Base-by-base conservation (phyloP, 192 early-diverging fungal species). In the Backusella sp. region DNA sequence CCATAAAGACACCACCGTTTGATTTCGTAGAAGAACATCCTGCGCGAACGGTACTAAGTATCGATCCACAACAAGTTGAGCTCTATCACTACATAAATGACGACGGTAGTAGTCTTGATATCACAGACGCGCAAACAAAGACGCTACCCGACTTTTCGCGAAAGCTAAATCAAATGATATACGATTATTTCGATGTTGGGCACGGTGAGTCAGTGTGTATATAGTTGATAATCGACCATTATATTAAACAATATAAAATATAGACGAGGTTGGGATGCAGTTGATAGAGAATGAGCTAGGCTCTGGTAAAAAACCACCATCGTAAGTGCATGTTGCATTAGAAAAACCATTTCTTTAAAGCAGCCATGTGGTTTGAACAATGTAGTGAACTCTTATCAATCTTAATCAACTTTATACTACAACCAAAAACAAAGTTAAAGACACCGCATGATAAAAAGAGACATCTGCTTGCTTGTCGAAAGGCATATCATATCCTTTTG, bases 161-260 rank as follows among this genome's bases (percentile, higher is more conserved):
- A 62, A 71, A 71, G 28, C 26, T 71, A 41, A 41, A 71, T 30
- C 35, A 46, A 28, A 71, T 71, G 70, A 71, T 71, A 46, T 44
- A 32, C 19, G 70, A 71, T 49, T 71, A 71, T 49, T 49, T 71
- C 9, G 70, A 71, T 8, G 70, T 71, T 26, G 70, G 42, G 7
- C 41, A 71, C 42, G 23, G 70, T 71, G 30, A 28, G 46, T 49
- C 19, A 0, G 19, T 21, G 19, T 49, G 5, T n/a, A 49, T 49
- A 7, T 21, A 0, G 4, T 35, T 5, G 3, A 7, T 21, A 0
- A 11, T 49, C 1, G 3, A 14, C 44, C 4, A 4, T 71, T 70
- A 21, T 41, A 42, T 41, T 9, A 14, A n/a, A 14, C 26, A 70
- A 17, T 39, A 23, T 39, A 37, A n/a, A 32, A 32, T 49, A 17